Conservation (phyloP, 2,329 filamentous ascomycete species). For the Aspergillus ustus region DNA sequence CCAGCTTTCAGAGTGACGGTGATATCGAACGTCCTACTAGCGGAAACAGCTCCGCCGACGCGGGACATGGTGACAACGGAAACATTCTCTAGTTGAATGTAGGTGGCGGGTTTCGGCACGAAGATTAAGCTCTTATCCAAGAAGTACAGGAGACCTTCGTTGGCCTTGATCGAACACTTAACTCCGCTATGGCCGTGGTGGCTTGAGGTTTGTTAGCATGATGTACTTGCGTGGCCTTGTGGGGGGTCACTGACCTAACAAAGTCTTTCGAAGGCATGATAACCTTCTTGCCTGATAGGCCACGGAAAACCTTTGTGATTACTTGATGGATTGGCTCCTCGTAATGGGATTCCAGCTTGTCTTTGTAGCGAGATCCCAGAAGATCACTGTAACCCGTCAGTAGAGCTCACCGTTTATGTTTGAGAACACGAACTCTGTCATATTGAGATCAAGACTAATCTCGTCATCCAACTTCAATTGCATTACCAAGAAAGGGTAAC, state of each 20-base stretch:
- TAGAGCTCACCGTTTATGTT: background rate
- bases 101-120: constrained; percentile 96
- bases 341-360: constrained; percentile 85
- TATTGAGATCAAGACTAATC: constrained; percentile 93
- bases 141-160: constrained; percentile 96
- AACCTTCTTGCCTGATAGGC: constrained; percentile 92
- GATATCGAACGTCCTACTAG: constrained; percentile 95
- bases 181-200: constrained; percentile 94
- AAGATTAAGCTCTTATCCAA: constrained; percentile 99
- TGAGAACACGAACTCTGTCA: constrained; percentile 67
- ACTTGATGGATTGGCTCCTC: constrained; percentile 93
- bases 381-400: constrained; percentile 59
- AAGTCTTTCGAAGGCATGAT: constrained; percentile 94
- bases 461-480: constrained; percentile 98
- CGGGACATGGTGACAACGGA: constrained; percentile 92
- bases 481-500: constrained; percentile 99
- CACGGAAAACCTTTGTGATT: constrained; percentile 92
- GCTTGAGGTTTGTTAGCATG: constrained; percentile 38
- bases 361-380: constrained; percentile 83
- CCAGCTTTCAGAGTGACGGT: constrained; percentile 87
- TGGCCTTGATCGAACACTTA: constrained; percentile 99
- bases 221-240: background rate
- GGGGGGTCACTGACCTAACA: constrained; percentile 62
- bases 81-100: constrained; percentile 93
- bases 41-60: constrained; percentile 90